A percentile compares a stretch with the other conserved stretches of the same genome.
phyloP scores from a whole-genome alignment of 768 basidiomycete species.

The Suillus bovinus region DNA sequence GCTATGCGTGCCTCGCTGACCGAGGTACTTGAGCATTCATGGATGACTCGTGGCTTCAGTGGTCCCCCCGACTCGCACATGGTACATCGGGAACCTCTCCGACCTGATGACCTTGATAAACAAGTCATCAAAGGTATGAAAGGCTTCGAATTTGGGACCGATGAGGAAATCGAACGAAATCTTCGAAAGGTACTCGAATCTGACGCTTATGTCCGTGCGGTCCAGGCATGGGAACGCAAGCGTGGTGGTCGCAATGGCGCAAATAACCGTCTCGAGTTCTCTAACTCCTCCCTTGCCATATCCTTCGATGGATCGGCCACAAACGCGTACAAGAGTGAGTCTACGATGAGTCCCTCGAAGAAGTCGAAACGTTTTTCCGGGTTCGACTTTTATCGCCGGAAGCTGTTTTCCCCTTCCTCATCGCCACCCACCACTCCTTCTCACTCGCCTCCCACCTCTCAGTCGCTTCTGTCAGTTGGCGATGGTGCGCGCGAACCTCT shows the following conservation, averaged over 20 bases:
- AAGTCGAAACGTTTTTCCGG: slow-evolving; percentile 89
- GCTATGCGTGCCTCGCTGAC: slow-evolving; percentile 73
- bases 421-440: slow-evolving; percentile 54
- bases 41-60: slow-evolving; percentile 89
- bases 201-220: slow-evolving; percentile 72
- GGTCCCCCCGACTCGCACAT: slow-evolving; percentile 84
- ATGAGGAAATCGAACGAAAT: slow-evolving; percentile 79
- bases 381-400: slow-evolving; percentile 92
- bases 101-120: slow-evolving; percentile 84
- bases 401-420: slow-evolving; percentile 66
- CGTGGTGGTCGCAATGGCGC: slow-evolving; percentile 45
- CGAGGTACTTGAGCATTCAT: slow-evolving; percentile 86
- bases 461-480: slow-evolving; percentile 51
- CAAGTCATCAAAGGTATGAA: slow-evolving; percentile 89
- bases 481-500: slow-evolving; percentile 51
- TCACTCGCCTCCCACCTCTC: slow-evolving; percentile 61
- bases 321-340: slow-evolving; percentile 42
- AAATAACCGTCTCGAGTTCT: slow-evolving; percentile 52
- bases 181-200: slow-evolving; percentile 73
- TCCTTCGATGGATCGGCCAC: slow-evolving; percentile 52
- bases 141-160: slow-evolving; percentile 94
- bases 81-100: slow-evolving; percentile 85
- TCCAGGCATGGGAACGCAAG: slow-evolving; percentile 79
- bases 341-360: slow-evolving; percentile 46
- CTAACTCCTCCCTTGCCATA: slow-evolving; percentile 69